Evolutionary conservation across 148 eudicot species (phyloP).

Genomic region (Suaeda aralocaspica): DNA sequence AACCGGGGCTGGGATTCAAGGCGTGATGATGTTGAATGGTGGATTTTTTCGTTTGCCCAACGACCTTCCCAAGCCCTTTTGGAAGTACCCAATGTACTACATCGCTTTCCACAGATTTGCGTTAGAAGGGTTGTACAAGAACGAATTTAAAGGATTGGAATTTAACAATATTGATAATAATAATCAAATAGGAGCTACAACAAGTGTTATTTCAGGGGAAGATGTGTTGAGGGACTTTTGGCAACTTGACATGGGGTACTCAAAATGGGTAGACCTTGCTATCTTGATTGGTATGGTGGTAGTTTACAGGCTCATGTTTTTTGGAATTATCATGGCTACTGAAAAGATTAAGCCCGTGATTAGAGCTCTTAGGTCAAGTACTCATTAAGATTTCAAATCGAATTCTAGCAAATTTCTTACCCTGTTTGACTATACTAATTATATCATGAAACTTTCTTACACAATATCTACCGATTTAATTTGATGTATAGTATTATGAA

Average conservation of each 20-base stretch:
- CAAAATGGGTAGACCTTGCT: constrained; percentile 61
- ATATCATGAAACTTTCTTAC: too few relatives aligned
- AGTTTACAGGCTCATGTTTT: constrained; percentile 52
- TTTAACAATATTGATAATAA: too few relatives aligned
- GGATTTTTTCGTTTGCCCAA: constrained; percentile 54
- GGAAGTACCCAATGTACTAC: constrained; percentile 53
- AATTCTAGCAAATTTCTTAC: too few relatives aligned
- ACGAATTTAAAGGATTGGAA: constrained; percentile 42
- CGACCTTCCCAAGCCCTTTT: constrained; percentile 48
- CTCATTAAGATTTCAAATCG: too few relatives aligned
- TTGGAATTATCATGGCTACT: constrained; percentile 33
- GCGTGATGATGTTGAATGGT: constrained; percentile 53
- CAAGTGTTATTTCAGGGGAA: constrained; percentile 29
- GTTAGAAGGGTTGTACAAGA: constrained; percentile 43
- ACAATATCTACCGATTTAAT: too few relatives aligned
- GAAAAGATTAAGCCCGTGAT: constrained; percentile 43
- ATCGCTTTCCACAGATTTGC: constrained; percentile 52
- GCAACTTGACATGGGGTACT: constrained; percentile 60
- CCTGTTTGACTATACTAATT: too few relatives aligned
- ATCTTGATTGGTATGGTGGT: constrained; percentile 58
- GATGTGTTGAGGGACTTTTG: constrained; percentile 43
- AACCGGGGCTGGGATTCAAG: constrained; percentile 54
- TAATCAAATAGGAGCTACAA: constrained; percentile 18
- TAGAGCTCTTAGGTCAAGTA: constrained; percentile 13
- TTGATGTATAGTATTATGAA: too few relatives aligned